Base-by-base conservation (phyloP, 192 early-diverging fungal genomes). In the Coemansia sp. region DNA sequence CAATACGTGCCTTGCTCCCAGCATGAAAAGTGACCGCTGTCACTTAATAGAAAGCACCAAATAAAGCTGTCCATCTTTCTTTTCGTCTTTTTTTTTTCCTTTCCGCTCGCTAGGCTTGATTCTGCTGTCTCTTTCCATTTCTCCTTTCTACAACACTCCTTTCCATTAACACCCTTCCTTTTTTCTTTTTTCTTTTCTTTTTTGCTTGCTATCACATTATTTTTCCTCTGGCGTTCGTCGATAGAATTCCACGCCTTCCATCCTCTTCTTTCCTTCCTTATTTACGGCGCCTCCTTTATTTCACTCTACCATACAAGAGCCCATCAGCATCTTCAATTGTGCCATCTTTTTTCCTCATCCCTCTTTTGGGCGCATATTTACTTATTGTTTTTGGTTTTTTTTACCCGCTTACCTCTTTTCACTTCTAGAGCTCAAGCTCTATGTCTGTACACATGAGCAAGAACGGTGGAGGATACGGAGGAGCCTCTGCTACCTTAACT, bases 401-500 rank as follows among this genome's bases (percentile, higher is more conserved):
- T 31, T 16, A 16, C 21, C 24, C 24, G 9, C 23, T 24, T 51
- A n/a, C 50, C 37, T 2, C 23, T 10, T 37, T 51, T 38, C 31
- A n/a, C 38, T 23, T 26, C 16, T 64, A 70, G 68, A 45, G 48
- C 20, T 40, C 59, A 20, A n/a, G 62, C 37, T 63, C 59, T 62
- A 13, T 61, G 50, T 62, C 62, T 57, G 46, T 59, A 46, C 28
- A 59, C 26, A 77, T 77, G 75, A 58, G 42, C 53, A 51, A 23
- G 2, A 26, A 72, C 31, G 70, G 72, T 28, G 51, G 38, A 51
- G 53, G 60, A 10, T 35, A 26, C 23, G 63, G 45, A 7, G 60
- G 67, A 18, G 40, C 67, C 8, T 59, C 69, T 16, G 69, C 77
- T 0, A 63, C 72, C 11, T 66, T 71, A 7, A 68, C 68, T 0